Evolutionary conservation across 2,329 filamentous ascomycete species (phyloP).

Genomic region (Tolypocladium ovalisporum): DNA sequence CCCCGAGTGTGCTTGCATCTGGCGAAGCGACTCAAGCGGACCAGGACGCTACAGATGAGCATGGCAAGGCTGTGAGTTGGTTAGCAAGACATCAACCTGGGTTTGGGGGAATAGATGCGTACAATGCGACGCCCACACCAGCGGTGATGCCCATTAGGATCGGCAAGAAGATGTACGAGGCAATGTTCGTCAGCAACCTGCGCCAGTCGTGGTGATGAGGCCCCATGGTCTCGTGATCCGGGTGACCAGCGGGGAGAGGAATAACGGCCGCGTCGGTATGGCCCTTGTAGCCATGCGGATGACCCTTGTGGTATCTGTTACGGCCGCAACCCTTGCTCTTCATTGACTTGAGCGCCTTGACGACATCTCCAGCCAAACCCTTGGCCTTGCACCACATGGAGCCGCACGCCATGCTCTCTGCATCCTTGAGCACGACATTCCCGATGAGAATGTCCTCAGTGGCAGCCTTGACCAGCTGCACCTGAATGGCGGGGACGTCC

Average conservation of each 20-base stretch:
- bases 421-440: conserved; percentile 27
- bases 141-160: conserved; percentile 58
- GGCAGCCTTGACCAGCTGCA: conserved; percentile 51
- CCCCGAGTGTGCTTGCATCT: conserved; percentile 6
- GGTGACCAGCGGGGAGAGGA: conserved; percentile 4
- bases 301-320: conserved; percentile 1
- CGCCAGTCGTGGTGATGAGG: conserved; percentile 22
- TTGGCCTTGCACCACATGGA: conserved; percentile 44
- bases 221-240: conserved; percentile 13
- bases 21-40: conserved; percentile 46
- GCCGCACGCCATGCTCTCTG: conserved; percentile 20
- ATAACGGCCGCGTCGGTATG: conserved; percentile 3
- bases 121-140: conserved; percentile 57
- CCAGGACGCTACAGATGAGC: conserved; percentile 50
- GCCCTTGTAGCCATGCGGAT: conserved; percentile 4
- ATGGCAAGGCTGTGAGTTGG: conserved; percentile 45
- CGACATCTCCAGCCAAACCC: conserved; percentile 16
- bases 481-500: conserved; percentile 41
- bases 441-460: conserved; percentile 44
- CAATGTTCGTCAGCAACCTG: conserved; percentile 41
- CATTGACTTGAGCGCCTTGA: conserved; percentile 15
- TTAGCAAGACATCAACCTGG: not conserved
- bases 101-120: conserved; percentile 16
- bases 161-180: conserved; percentile 54
- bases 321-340: conserved; percentile 14